Conservation (phyloP, 306 rosid genomes). For the Ammopiptanthus mongolicus region DNA sequence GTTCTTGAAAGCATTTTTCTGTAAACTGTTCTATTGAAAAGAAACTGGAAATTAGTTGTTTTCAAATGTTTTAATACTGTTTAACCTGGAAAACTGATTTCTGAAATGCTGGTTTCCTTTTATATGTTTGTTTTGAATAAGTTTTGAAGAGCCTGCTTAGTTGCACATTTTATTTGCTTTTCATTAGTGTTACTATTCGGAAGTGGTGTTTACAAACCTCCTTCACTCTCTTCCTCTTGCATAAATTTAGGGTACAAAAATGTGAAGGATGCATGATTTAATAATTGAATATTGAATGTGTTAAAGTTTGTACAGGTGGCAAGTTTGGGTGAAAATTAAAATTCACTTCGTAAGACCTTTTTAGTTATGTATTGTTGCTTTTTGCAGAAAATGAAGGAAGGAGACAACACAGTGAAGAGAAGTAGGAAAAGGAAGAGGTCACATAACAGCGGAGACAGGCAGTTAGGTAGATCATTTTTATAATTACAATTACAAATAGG, state of each 20-base stretch:
- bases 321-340: neutral
- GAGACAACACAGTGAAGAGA: conserved; percentile 23
- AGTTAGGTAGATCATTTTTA: conserved; percentile 9
- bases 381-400: conserved; percentile 23
- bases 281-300: neutral
- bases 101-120: no score
- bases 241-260: neutral
- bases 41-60: no score
- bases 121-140: no score
- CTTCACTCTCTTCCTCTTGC: neutral
- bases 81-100: no score
- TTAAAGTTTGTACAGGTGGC: no score
- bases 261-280: neutral
- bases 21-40: no score
- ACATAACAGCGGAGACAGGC: neutral
- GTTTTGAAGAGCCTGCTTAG: no score
- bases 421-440: conserved; percentile 47
- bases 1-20: no score
- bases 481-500: neutral
- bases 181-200: no score
- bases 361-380: neutral
- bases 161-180: no score
- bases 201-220: no score
- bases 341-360: neutral
- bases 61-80: no score